A percentile compares a stretch with the other conserved stretches of the same genome.
Evolutionary conservation across 2,329 filamentous ascomycete genomes (phyloP).

Genomic region (Exophiala spinifera): DNA sequence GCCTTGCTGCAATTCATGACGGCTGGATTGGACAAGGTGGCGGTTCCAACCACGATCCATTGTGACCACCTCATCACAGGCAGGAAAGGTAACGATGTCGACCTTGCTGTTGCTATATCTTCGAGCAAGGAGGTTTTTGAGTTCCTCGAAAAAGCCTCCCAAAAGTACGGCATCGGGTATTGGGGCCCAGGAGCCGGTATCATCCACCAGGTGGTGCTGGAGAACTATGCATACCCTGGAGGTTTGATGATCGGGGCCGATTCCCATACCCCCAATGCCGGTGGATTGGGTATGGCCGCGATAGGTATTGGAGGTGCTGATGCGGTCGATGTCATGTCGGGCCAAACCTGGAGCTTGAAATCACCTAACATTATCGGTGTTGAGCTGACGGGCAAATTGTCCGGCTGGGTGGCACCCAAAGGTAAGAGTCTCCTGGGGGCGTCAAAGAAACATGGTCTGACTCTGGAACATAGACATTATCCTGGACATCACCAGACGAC

Average conservation of each 20-base stretch:
- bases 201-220: slow-evolving; percentile 96
- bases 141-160: slow-evolving; percentile 87
- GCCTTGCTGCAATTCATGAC: slow-evolving; percentile 99
- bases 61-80: slow-evolving; percentile 99
- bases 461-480: slow-evolving; percentile 69
- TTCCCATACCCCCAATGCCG: slow-evolving; percentile 94
- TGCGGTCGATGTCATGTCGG: slow-evolving; percentile 96
- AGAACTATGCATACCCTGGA: slow-evolving; percentile 99
- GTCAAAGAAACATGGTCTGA: slow-evolving; percentile 1
- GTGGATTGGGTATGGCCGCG: slow-evolving; percentile 79
- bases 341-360: slow-evolving; percentile 95
- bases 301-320: slow-evolving; percentile 98
- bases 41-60: slow-evolving; percentile 92
- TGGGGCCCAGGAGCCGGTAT: slow-evolving; percentile 98
- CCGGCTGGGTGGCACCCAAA: slow-evolving; percentile 90
- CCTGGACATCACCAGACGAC: slow-evolving; percentile 90
- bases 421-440: slow-evolving; percentile 51
- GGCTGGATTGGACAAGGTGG: slow-evolving; percentile 89
- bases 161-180: slow-evolving; percentile 99
- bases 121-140: slow-evolving; percentile 99
- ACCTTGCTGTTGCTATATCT: slow-evolving; percentile 80
- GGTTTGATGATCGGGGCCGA: slow-evolving; percentile 96
- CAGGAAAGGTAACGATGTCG: slow-evolving; percentile 85
- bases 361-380: slow-evolving; percentile 96
- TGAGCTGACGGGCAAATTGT: slow-evolving; percentile 82